Base-by-base conservation (phyloP, 2,329 filamentous ascomycete genomes). In the Phoma sp. region DNA sequence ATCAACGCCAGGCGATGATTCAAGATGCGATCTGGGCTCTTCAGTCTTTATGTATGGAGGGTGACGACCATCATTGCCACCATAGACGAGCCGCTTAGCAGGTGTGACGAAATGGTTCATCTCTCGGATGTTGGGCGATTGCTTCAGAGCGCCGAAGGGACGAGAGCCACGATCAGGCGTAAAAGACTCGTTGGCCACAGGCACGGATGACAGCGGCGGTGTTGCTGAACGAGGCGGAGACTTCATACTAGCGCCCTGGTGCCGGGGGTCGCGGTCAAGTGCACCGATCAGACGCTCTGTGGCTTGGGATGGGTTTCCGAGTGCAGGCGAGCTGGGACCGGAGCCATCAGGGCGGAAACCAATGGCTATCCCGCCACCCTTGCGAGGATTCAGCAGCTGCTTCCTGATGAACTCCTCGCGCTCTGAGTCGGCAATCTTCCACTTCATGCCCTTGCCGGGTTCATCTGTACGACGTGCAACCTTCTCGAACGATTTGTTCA, bases 371-470 rank as follows among this genome's bases (percentile, higher is more conserved):
- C 67, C 68, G 37, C 68, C 67, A 45, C 66, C 72, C 67, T 73
- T 79, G 68, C 79, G 75, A 40, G 77, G 77, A 40, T 69, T 71
- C n/a, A 74, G 76, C 64, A 81, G 76, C 44, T 79, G 78, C 64
- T 89, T 91, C 72, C 90, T 90, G 56, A 92, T 84, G 81, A 97
- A 96, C 48, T 96, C 94, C 17, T 97, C 91, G 43, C 89, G 87
- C 62, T 88, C 85, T 60, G 96, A 91, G 1, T 90, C 84, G 4
- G 91, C 87, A 69, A 99, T 93, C 76, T 94, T 91, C 95, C 95
- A 99, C 74, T 98, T 98, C 92, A 97, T 98, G 25, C 95, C 95
- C 74, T 99, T 99, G 12, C 95, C 95, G 21, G 95, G 95, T 73
- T 99, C 95, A 65, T 98, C 92, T 0, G 92, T 96, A 15, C 91